Evolutionary conservation across 441 rosid species (phyloP).

Genomic region (Lepidium campestre): DNA sequence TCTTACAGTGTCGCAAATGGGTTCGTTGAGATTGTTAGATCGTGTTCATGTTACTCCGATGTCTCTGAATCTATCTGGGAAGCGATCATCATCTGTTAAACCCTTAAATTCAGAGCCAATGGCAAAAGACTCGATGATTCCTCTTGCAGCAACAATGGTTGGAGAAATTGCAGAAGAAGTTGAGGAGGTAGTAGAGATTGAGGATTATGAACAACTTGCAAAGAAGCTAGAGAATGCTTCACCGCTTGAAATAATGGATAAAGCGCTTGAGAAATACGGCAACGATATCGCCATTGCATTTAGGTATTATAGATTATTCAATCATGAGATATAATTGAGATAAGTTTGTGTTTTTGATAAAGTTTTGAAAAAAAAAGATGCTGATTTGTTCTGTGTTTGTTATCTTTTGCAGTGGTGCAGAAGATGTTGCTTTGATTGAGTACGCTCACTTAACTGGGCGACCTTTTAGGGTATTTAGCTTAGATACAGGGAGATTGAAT

Average conservation of each 20-base stretch:
- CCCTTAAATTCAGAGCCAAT: constrained; percentile 62
- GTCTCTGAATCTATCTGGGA: constrained; percentile 35
- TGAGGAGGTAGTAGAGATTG: constrained; percentile 37
- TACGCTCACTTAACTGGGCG: constrained; percentile 81
- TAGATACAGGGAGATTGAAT: constrained; percentile 92
- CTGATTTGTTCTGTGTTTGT: not conserved
- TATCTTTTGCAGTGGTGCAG: constrained; percentile 73
- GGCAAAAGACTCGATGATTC: constrained; percentile 42
- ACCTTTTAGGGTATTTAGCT: constrained; percentile 83
- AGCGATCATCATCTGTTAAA: constrained; percentile 36
- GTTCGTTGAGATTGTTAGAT: constrained; percentile 45
- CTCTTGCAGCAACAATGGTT: constrained; percentile 52
- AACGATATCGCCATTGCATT: constrained; percentile 88
- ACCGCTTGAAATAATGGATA: constrained; percentile 77
- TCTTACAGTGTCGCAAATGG: constrained; percentile 46
- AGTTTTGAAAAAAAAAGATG: not conserved
- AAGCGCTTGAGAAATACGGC: constrained; percentile 74
- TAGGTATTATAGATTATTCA: constrained; percentile 40
- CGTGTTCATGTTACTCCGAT: constrained; percentile 24
- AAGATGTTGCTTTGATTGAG: constrained; percentile 87
- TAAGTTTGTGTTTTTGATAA: not conserved
- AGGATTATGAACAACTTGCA: constrained; percentile 49
- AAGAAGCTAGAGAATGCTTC: constrained; percentile 61
- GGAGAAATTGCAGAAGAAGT: constrained; percentile 24
- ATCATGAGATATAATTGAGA: not conserved